Base-by-base conservation (phyloP, 2,329 filamentous ascomycete species). In the Onygenales sp. region DNA sequence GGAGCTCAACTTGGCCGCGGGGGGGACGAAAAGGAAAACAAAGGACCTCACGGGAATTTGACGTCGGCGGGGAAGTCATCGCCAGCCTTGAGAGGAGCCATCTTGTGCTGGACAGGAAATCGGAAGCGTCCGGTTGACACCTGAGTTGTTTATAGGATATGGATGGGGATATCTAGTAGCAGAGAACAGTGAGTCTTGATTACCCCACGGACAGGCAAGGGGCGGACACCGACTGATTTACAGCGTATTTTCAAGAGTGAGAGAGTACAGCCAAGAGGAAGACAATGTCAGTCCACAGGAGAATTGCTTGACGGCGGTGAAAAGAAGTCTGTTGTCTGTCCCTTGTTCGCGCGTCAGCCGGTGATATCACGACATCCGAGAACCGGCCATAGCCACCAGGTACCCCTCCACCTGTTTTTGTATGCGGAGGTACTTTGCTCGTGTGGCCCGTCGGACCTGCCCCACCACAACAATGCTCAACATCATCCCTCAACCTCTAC, bases 11-110 rank as follows among this genome's bases (percentile, higher is more conserved):
- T 17, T 17, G 17, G 17, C 17, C 17, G 17, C 5, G 21, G 8
- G 21, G 2, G 33, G 27, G 31, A 14, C 31, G n/a, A 3, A 8
- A n/a, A 17, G 7, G 31, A 27, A 21, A 10, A 1, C 31, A 7
- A 32, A 53, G 54, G 13, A 13, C 73, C 79, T 64, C 73, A 85
- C 82, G 78, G 78, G 79, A 96, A 96, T 71, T 78, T 78, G 57
- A 95, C 85, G 63, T 80, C 86, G 62, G 83, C 76, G 62, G 91
- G 91, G 79, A 97, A 92, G 69, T 77, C 76, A 71, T 95, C 89
- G 67, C 91, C 91, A 69, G 80, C 80, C 71, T 91, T 84, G 72
- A 93, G 80, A 70, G 79, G 79, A 75, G 85, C 70, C 80, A 83
- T 83, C 21, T 27, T 66, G 61, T 73, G 17, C 38, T 38, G 35